These are phyloP conservation scores for Solanum rostratum DNA, from an alignment of 257 asterid genomes.

Conservation along the genomic window DNA sequence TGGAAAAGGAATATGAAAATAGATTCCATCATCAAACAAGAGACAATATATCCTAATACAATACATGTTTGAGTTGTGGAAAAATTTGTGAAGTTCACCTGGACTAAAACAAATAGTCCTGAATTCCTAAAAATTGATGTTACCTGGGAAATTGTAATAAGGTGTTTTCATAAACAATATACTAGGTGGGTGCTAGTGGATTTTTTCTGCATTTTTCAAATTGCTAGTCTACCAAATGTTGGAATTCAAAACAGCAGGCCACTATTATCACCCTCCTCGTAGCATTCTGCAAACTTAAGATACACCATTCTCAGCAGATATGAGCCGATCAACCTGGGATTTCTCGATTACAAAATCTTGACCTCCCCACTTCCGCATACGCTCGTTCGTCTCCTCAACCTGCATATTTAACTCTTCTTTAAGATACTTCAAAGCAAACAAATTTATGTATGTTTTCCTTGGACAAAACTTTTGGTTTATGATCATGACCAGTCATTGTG, in stretches of 20 bases:
- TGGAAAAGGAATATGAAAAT: neutral
- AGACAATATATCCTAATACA: neutral
- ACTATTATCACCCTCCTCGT: neutral
- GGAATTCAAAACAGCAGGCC: neutral
- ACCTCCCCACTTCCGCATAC: constrained; percentile 70
- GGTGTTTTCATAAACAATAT: neutral
- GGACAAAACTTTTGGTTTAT: neutral
- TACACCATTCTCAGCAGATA: neutral
- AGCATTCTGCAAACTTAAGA: neutral
- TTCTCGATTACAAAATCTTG: constrained; percentile 9
- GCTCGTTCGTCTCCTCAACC: constrained; percentile 56
- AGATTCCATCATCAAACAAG: neutral
- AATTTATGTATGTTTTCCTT: neutral
- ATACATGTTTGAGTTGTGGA: neutral
- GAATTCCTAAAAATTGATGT: neutral
- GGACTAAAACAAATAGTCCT: neutral
- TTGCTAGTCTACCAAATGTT: neutral
- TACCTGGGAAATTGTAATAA: neutral
- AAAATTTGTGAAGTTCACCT: neutral
- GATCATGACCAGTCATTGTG: neutral
- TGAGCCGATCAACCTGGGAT: neutral
- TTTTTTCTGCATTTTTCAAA: neutral
- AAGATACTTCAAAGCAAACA: neutral
- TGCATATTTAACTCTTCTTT: constrained; percentile 1
- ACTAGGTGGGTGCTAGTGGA: neutral